Base-by-base conservation (phyloP, 129 eudicot species). In the Tagetes patula region DNA sequence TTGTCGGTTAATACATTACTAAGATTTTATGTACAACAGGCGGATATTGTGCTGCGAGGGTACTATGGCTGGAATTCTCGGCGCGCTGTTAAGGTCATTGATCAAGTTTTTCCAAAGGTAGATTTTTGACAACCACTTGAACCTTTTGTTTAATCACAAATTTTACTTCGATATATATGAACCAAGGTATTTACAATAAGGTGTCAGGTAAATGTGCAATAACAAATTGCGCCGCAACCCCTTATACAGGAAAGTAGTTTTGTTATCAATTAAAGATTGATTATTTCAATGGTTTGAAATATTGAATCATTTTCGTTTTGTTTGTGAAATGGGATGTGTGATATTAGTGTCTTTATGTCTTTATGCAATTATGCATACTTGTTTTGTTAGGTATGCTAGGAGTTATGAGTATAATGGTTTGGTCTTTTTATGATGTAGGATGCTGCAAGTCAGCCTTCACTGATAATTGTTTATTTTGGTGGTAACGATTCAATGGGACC, bases 401-500 rank as follows among this genome's bases (percentile, higher is more conserved):
- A 2, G 8, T 55, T 65, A 71, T 36, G 4, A 47, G 11, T 47
- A 47, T 47, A 9, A 59, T 59, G 65, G 33, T 53, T 56, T 30
- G 0, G n/a, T 56, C 32, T 55, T 30, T 31, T 65, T 27, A 41
- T 78, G 67, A 33, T 58, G 56, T 74, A 93, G 98, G 90, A 89
- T 81, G 90, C 88, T 76, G 65, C 80, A 54, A 43, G 67, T 74
- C 96, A 89, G 46, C 98, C 98, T 68, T 75, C 96, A 20, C 74
- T 93, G 78, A 80, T 90, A 67, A 90, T 93, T 34, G 98, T 90
- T 48, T 93, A 89, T 80, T 89, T 93, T 77, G 98, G 98, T 10
- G 98, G 98, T 39, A 93, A 93, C 69, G 96, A 93, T 86, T 87
- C 96, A 38, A 93, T 87, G 98, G 95, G 95, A 33, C 83, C 92